These are phyloP conservation scores for Amanita jacksonii DNA, from an alignment of 768 basidiomycete genomes.

Conservation along the genomic window DNA sequence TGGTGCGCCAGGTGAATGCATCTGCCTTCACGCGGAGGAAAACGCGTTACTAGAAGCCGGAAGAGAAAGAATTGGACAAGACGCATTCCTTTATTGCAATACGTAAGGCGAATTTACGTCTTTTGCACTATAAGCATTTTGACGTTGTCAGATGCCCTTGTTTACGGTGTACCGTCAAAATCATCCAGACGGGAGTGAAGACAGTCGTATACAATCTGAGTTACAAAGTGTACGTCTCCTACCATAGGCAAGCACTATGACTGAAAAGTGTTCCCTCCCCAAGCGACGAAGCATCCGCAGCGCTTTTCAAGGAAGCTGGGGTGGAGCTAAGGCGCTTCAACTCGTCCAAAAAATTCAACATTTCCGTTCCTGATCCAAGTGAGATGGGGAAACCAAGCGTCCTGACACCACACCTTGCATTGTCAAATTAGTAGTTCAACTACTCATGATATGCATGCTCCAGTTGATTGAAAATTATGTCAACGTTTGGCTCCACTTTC, in stretches of 20 bases:
- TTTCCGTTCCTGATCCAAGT: constrained; percentile 12
- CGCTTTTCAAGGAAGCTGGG: constrained; percentile 70
- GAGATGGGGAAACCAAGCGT: constrained; percentile 11
- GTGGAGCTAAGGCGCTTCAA: constrained; percentile 71
- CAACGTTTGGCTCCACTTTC: constrained; percentile 45
- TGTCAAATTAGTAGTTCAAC: constrained; percentile 3
- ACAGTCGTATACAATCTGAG: constrained; percentile 91
- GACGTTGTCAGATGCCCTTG: constrained; percentile 76
- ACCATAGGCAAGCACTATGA: neutral
- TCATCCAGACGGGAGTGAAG: constrained; percentile 88
- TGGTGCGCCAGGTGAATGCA: constrained; percentile 60
- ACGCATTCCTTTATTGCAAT: constrained; percentile 93
- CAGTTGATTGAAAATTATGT: constrained; percentile 22
- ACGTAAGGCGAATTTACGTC: constrained; percentile 50
- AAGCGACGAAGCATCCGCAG: constrained; percentile 80
- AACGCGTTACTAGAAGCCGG: constrained; percentile 95
- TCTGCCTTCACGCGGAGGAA: constrained; percentile 97
- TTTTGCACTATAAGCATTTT: neutral
- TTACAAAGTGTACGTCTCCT: constrained; percentile 78
- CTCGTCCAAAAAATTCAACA: constrained; percentile 27
- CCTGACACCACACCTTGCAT: constrained; percentile 1
- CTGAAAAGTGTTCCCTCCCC: constrained; percentile 7
- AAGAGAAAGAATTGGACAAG: constrained; percentile 73
- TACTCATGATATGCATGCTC: neutral
- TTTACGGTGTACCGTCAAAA: constrained; percentile 93